These are phyloP conservation scores for Tephrocybe sp. DNA, from an alignment of 768 basidiomycete genomes.

Conservation along the genomic window DNA sequence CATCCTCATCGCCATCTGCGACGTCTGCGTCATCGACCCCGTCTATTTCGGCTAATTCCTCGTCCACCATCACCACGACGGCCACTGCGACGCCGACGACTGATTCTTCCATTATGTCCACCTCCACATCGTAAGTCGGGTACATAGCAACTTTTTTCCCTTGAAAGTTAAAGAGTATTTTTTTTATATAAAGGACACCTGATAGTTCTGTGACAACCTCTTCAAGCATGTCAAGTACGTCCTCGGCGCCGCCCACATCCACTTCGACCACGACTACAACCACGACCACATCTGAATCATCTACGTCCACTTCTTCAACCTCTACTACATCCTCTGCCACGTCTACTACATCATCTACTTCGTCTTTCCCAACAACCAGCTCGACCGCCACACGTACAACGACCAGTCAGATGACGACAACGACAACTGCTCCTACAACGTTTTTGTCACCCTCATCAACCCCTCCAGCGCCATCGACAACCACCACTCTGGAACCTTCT, in stretches of 20 bases:
- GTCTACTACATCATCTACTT: conserved; percentile 21
- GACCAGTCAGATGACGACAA: conserved; percentile 13
- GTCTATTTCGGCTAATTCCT: conserved; percentile 16
- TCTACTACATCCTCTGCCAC: conserved; percentile 22
- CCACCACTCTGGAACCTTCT: conserved; percentile 16
- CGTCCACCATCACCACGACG: conserved; percentile 9
- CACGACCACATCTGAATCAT: conserved; percentile 18
- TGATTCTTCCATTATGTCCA: conserved; percentile 12
- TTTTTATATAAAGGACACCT: too few relatives aligned
- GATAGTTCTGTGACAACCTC: conserved; percentile 10
- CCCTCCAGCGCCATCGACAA: conserved; percentile 19
- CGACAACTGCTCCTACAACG: conserved; percentile 14
- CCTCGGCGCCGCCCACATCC: too few relatives aligned
- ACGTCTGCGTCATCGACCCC: conserved; percentile 18
- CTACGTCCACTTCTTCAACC: conserved; percentile 18
- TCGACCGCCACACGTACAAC: conserved; percentile 9
- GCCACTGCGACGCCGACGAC: conserved; percentile 4
- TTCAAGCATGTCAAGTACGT: too few relatives aligned
- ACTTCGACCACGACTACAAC: conserved; percentile 18
- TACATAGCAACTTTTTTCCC: neutral
- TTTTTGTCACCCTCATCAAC: conserved; percentile 19
- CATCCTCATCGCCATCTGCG: conserved; percentile 13
- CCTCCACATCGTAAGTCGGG: conserved; percentile 10
- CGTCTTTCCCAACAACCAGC: conserved; percentile 13
- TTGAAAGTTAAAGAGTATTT: too few relatives aligned